Conservation (phyloP, 352 stramenopile genomes). For the Albugo candida region DNA sequence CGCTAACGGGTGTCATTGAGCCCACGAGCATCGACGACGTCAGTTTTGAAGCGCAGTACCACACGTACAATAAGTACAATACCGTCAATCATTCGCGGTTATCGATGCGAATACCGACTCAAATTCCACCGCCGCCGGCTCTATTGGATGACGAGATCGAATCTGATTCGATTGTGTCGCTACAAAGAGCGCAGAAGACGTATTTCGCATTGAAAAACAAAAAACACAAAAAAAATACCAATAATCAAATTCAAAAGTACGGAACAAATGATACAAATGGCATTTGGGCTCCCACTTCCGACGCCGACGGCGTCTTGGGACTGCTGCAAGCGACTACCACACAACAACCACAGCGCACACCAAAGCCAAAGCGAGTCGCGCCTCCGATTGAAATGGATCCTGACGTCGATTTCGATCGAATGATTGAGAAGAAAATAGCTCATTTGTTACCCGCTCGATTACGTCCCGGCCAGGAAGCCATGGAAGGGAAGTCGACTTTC, state of each 20-base stretch:
- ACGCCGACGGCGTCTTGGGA: too few relatives aligned
- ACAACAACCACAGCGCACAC: constrained; percentile 21
- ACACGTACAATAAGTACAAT: constrained; percentile 43
- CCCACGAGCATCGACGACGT: constrained; percentile 44
- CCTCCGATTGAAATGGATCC: constrained; percentile 24
- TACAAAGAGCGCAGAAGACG: constrained; percentile 8
- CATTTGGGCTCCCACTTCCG: constrained; percentile 34
- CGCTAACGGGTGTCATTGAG: constrained; percentile 62
- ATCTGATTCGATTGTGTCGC: constrained; percentile 10
- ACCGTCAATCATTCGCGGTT: constrained; percentile 2
- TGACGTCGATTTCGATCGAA: constrained; percentile 71
- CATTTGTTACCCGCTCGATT: constrained; percentile 54
- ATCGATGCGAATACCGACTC: neutral
- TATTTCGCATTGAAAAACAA: constrained; percentile 22
- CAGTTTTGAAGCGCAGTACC: constrained; percentile 66
- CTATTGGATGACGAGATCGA: constrained; percentile 9
- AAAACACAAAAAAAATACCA: constrained; percentile 17
- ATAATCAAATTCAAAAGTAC: constrained; percentile 12
- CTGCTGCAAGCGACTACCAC: constrained; percentile 18
- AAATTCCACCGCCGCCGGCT: constrained; percentile 3
- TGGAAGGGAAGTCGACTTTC: constrained; percentile 66
- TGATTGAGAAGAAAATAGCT: constrained; percentile 71
- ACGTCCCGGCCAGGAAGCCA: constrained; percentile 33
- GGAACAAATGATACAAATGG: constrained; percentile 21
- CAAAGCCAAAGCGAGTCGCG: constrained; percentile 9